Conservation (phyloP, 2,329 filamentous ascomycete species). For the Xylariaceae sp. region DNA sequence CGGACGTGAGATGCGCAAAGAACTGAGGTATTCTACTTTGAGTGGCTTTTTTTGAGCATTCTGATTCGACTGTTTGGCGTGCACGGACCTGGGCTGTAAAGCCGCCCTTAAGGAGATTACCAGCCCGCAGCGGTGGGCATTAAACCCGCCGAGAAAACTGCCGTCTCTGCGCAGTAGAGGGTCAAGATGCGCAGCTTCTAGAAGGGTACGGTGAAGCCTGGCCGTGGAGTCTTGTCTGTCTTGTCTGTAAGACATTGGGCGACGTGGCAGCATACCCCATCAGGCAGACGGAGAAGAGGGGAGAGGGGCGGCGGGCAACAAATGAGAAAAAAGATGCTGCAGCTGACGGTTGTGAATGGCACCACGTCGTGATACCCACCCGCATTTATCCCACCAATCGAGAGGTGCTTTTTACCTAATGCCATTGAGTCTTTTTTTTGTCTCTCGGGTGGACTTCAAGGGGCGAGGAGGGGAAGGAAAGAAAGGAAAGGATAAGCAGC, state of each 20-base stretch:
- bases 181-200: neutral
- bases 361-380: conserved; percentile 4
- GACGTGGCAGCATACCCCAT: conserved; percentile 7
- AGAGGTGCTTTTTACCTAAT: neutral
- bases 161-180: neutral
- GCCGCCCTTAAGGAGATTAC: too few species aligned
- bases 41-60: too few species aligned
- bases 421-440: neutral
- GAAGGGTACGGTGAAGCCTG: conserved; percentile 1
- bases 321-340: conserved; percentile 5
- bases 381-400: neutral
- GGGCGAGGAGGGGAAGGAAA: neutral
- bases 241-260: conserved; percentile 1
- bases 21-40: too few species aligned
- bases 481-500: neutral
- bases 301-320: neutral
- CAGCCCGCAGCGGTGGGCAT: neutral
- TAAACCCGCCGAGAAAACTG: neutral
- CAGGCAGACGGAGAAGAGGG: neutral
- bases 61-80: too few species aligned
- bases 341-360: conserved; percentile 10
- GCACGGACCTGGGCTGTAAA: too few species aligned
- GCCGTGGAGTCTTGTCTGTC: neutral
- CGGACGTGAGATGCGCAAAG: too few species aligned
- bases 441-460: neutral